Evolutionary conservation across 805 yeast genomes (phyloP).

Genomic region (Ogataea trehaloabstinens): DNA sequence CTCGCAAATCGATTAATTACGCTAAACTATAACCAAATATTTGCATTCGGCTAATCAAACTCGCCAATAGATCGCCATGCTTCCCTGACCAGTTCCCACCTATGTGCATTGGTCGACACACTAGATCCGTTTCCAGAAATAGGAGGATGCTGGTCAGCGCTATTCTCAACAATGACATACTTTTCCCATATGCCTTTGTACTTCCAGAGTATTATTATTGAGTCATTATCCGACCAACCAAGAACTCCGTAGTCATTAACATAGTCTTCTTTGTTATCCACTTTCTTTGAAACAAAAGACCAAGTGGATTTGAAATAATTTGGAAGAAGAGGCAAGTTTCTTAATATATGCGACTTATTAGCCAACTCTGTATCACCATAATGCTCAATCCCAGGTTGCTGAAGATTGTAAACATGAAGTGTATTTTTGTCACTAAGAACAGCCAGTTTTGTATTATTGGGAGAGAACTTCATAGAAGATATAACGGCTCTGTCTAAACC

Average conservation of each 20-base stretch:
- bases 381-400: conserved; percentile 27
- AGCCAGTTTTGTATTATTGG: conserved; percentile 72
- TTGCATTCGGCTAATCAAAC: conserved; percentile 26
- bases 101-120: conserved; percentile 10
- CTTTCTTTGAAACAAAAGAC: conserved; percentile 78
- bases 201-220: conserved; percentile 75
- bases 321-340: conserved; percentile 54
- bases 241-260: conserved; percentile 42
- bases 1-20: not conserved
- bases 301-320: conserved; percentile 80
- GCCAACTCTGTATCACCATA: conserved; percentile 21
- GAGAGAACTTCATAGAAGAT: conserved; percentile 81
- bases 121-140: conserved; percentile 1
- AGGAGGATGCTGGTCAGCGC: conserved; percentile 14
- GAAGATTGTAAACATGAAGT: conserved; percentile 71
- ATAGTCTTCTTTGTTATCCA: conserved; percentile 33
- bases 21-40: conserved; percentile 1
- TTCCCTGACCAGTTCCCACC: conserved; percentile 61
- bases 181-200: conserved; percentile 80
- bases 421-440: conserved; percentile 88
- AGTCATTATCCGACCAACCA: conserved; percentile 79
- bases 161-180: conserved; percentile 63
- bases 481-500: conserved; percentile 85
- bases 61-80: conserved; percentile 66
- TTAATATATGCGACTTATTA: conserved; percentile 65